A percentile compares a stretch with the other conserved stretches of the same genome.
Evolutionary conservation across 2,329 filamentous ascomycete genomes (phyloP).

Genomic region (Septoria petroselini): DNA sequence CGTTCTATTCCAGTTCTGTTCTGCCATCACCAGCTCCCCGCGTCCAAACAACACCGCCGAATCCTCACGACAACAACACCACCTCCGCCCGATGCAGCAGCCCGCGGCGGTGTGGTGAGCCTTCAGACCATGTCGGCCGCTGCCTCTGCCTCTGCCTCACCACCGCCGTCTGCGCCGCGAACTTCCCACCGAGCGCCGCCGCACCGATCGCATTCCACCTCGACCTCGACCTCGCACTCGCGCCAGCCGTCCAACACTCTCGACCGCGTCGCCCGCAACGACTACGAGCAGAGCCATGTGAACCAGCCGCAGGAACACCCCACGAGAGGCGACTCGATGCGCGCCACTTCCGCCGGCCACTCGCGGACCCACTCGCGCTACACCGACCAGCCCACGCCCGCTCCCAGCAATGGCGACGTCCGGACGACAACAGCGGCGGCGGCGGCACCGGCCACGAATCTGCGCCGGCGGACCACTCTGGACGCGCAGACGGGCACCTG

Average conservation of each 20-base stretch:
- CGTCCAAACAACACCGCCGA: too few relatives aligned
- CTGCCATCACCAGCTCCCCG: too few relatives aligned
- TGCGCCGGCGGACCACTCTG: conserved; percentile 71
- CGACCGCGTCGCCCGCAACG: conserved; percentile 59
- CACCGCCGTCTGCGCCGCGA: too few relatives aligned
- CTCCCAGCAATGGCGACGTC: conserved; percentile 21
- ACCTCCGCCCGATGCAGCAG: too few relatives aligned
- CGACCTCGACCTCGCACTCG: conserved; percentile 30
- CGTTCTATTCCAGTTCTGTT: too few relatives aligned
- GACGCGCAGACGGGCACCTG: conserved; percentile 82
- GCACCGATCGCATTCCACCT: conserved; percentile 41
- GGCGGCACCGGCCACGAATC: conserved; percentile 34
- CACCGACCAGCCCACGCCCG: conserved; percentile 41
- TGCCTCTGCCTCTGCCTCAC: conserved; percentile 35
- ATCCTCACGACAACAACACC: too few relatives aligned
- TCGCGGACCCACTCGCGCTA: conserved; percentile 42
- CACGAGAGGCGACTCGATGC: conserved; percentile 51
- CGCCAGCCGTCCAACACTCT: conserved; percentile 49
- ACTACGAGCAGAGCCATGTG: conserved; percentile 70
- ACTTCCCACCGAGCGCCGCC: too few relatives aligned
- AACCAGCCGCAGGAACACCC: conserved; percentile 49
- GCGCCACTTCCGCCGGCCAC: conserved; percentile 42
- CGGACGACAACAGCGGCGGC: conserved; percentile 16
- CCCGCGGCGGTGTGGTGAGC: background rate
- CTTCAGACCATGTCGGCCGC: conserved; percentile 41